phyloP scores from a whole-genome alignment of 345 rosid species.

The Excoecaria cochinchinensis region DNA sequence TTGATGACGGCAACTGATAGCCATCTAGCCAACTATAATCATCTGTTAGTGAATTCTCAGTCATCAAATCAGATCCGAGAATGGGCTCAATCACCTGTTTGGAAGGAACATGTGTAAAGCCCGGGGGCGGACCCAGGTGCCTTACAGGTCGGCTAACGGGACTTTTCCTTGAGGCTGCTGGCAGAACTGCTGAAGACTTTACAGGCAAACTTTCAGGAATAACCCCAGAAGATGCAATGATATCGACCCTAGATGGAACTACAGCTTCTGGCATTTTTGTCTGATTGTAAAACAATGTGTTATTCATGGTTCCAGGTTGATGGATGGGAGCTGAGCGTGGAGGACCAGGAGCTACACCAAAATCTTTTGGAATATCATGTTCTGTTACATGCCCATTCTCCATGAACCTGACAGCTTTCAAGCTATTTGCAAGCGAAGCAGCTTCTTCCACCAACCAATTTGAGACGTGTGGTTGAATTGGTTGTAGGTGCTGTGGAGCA shows the following conservation, averaged over 20 bases:
- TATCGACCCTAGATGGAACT: slow-evolving; percentile 45
- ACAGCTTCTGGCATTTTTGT: slow-evolving; percentile 41
- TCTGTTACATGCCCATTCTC: slow-evolving; percentile 56
- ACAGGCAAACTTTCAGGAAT: slow-evolving; percentile 41
- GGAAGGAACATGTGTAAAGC: slow-evolving; percentile 65
- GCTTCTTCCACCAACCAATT: slow-evolving; percentile 60
- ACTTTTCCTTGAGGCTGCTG: slow-evolving; percentile 48
- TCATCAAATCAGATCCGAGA: slow-evolving; percentile 37
- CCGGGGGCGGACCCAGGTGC: slow-evolving; percentile 96
- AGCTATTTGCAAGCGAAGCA: slow-evolving; percentile 50
- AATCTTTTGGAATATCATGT: slow-evolving; percentile 51
- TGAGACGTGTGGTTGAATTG: slow-evolving; percentile 43
- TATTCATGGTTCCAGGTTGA: slow-evolving; percentile 40
- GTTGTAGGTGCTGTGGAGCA: slow-evolving; percentile 45
- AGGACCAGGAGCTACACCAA: slow-evolving; percentile 36
- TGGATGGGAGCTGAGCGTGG: slow-evolving; percentile 38
- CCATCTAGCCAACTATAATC: slow-evolving; percentile 99
- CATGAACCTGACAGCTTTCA: slow-evolving; percentile 50
- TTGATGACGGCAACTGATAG: slow-evolving; percentile 61
- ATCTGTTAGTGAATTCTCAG: slow-evolving; percentile 48
- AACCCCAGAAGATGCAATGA: slow-evolving; percentile 46
- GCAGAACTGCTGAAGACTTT: slow-evolving; percentile 40
- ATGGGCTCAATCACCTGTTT: slow-evolving; percentile 50
- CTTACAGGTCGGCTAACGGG: slow-evolving; percentile 76
- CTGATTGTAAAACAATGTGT: slow-evolving; percentile 44